Evolutionary conservation across 495 filamentous ascomycete genomes (phyloP).

Genomic region (Cercophora sp.): DNA sequence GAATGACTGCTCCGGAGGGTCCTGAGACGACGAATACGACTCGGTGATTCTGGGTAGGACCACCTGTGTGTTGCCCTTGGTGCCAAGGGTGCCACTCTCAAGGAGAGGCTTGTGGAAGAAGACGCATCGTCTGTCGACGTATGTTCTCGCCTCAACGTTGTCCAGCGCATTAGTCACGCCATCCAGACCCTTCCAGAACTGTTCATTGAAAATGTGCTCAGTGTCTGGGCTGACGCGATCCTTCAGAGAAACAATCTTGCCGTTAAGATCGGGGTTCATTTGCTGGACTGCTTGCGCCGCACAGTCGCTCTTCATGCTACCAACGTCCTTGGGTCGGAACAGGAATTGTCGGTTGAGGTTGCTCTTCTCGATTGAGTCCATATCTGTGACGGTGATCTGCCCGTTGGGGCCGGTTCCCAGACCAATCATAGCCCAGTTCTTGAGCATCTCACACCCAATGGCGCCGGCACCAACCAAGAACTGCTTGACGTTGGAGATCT

Average conservation of each 20-base stretch:
- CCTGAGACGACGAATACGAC: constrained; percentile 97
- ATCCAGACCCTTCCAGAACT: constrained; percentile 88
- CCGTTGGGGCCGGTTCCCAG: constrained; percentile 84
- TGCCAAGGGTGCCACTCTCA: constrained; percentile 94
- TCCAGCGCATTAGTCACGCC: constrained; percentile 96
- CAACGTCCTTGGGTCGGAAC: constrained; percentile 91
- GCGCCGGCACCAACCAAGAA: constrained; percentile 97
- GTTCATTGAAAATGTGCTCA: constrained; percentile 90
- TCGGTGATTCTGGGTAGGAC: constrained; percentile 87
- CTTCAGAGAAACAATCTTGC: constrained; percentile 76
- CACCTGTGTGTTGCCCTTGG: constrained; percentile 97
- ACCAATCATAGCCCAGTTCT: constrained; percentile 99
- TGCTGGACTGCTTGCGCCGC: constrained; percentile 80
- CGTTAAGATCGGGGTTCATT: constrained; percentile 91
- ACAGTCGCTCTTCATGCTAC: constrained; percentile 94
- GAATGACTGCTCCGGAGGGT: constrained; percentile 97
- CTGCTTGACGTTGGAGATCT: constrained; percentile 78
- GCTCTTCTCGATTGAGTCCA: constrained; percentile 98
- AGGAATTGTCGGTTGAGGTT: constrained; percentile 98
- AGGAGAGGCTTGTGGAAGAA: constrained; percentile 97
- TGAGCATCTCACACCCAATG: constrained; percentile 98
- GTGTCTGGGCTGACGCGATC: constrained; percentile 92
- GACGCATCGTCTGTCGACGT: constrained; percentile 95
- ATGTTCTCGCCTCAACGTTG: constrained; percentile 95
- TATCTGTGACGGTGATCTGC: constrained; percentile 88